Evolutionary conservation across 768 basidiomycete genomes (phyloP).

Genomic region (Piloderma croceum): DNA sequence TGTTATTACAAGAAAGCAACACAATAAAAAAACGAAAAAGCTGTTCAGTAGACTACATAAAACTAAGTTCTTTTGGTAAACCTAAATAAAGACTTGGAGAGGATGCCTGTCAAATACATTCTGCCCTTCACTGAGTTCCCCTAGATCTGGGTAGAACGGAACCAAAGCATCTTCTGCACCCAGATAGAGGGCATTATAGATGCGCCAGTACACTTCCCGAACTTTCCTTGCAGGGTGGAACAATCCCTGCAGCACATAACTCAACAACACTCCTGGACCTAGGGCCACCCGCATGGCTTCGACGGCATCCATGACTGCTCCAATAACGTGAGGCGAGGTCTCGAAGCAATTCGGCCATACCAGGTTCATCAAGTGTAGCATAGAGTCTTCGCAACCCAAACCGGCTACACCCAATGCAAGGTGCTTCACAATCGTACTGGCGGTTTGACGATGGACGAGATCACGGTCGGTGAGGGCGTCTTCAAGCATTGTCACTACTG

Average conservation of each 20-base stretch:
- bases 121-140: conserved; percentile 79
- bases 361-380: conserved; percentile 95
- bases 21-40: background rate
- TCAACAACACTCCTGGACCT: conserved; percentile 87
- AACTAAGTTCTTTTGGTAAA: background rate
- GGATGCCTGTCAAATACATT: conserved; percentile 85
- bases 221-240: conserved; percentile 98
- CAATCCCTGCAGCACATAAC: conserved; percentile 89
- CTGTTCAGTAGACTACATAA: conserved; percentile 1
- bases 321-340: conserved; percentile 96
- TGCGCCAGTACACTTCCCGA: conserved; percentile 94
- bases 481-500: conserved; percentile 96
- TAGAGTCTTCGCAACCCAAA: conserved; percentile 95
- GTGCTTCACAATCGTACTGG: conserved; percentile 97
- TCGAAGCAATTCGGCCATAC: conserved; percentile 99
- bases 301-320: conserved; percentile 96
- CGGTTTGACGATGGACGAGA: conserved; percentile 96
- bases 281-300: conserved; percentile 96
- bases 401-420: conserved; percentile 95
- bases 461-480: conserved; percentile 98
- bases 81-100: conserved; percentile 76
- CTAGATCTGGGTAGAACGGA: conserved; percentile 89
- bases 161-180: conserved; percentile 89
- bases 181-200: conserved; percentile 92
- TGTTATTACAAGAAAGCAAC: no score